Evolutionary conservation across 306 rosid species (phyloP).

Genomic region (Quercus cerris): DNA sequence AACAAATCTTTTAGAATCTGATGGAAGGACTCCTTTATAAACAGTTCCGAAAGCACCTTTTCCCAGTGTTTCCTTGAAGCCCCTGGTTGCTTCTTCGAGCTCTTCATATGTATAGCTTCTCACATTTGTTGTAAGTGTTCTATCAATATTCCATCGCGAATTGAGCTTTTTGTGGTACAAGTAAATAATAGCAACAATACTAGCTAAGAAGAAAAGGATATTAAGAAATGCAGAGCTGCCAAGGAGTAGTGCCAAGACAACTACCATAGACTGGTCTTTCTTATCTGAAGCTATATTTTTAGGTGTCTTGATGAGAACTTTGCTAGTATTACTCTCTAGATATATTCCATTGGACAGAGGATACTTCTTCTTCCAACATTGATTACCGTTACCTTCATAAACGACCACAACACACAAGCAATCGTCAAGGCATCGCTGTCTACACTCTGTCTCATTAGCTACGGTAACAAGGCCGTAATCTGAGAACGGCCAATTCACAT

Average conservation of each 20-base stretch:
- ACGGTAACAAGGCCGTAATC: background rate
- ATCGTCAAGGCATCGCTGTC: slow-evolving; percentile 6
- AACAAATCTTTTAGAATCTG: slow-evolving; percentile 13
- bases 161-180: background rate
- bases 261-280: background rate
- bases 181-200: background rate
- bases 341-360: slow-evolving; percentile 29
- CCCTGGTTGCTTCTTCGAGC: slow-evolving; percentile 23
- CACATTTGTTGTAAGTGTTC: background rate
- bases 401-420: slow-evolving; percentile 8
- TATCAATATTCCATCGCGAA: background rate
- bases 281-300: background rate
- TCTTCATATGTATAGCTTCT: slow-evolving; percentile 2
- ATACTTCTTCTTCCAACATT: slow-evolving; percentile 12
- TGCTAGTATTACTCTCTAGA: background rate
- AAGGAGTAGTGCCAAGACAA: slow-evolving; percentile 15
- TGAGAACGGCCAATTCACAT: background rate
- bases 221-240: slow-evolving; percentile 24
- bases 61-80: slow-evolving; percentile 24
- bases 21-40: slow-evolving; percentile 26
- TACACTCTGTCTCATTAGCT: background rate
- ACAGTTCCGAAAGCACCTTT: slow-evolving; percentile 26
- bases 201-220: no score
- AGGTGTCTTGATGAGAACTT: background rate
- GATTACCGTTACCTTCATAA: background rate